These are phyloP conservation scores for Penicillium occitanis DNA, from an alignment of 2,329 filamentous ascomycete species.

Conservation along the genomic window DNA sequence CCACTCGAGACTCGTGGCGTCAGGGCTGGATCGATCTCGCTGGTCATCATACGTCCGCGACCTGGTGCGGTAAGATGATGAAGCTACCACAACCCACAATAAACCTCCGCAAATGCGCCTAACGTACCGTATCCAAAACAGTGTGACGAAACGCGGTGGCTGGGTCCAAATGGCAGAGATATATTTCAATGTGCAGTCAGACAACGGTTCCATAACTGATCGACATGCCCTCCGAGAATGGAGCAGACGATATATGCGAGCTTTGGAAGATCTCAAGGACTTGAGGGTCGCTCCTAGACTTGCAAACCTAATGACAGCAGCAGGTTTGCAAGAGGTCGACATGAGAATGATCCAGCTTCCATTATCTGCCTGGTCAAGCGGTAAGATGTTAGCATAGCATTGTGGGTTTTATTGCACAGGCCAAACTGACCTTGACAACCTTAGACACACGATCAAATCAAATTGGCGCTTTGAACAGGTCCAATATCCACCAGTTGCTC, in stretches of 20 bases:
- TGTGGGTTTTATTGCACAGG: not conserved
- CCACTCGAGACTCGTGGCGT: conserved; percentile 63
- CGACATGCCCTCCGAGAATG: conserved; percentile 65
- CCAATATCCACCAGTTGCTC: conserved; percentile 41
- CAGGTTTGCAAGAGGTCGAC: conserved; percentile 69
- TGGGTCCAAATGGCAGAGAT: conserved; percentile 90
- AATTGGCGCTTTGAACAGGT: conserved; percentile 44
- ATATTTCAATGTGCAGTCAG: conserved; percentile 80
- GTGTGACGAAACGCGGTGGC: conserved; percentile 66
- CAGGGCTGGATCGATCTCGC: conserved; percentile 67
- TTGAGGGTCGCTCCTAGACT: conserved; percentile 64
- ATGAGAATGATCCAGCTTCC: conserved; percentile 64
- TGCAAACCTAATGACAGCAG: conserved; percentile 57
- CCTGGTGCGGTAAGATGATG: conserved; percentile 55
- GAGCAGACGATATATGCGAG: conserved; percentile 64
- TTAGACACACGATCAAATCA: conserved; percentile 41
- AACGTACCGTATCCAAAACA: conserved; percentile 22
- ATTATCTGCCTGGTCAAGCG: conserved; percentile 67
- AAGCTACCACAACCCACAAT: not conserved
- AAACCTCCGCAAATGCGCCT: not conserved
- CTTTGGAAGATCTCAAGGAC: conserved; percentile 65
- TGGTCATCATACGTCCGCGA: conserved; percentile 78
- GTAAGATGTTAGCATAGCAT: conserved; percentile 47
- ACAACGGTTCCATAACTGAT: conserved; percentile 73
- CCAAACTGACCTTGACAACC: conserved; percentile 24